Base-by-base conservation (phyloP, 495 filamentous ascomycete species). In the Podospora appendiculata region DNA sequence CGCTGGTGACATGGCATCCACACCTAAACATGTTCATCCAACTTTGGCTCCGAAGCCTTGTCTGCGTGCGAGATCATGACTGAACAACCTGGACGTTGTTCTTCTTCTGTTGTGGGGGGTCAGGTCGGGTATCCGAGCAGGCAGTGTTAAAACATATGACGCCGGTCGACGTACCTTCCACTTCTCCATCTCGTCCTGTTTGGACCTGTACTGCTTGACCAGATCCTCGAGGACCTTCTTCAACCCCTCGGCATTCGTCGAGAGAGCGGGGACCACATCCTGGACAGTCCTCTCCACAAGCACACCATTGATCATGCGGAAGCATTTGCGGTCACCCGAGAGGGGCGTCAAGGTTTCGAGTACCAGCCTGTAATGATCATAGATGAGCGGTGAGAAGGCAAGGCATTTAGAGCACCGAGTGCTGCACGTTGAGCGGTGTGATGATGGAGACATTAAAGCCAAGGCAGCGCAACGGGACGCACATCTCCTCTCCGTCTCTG, bases 11-110 rank as follows among this genome's bases (percentile, higher is more conserved):
- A 55, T 60, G 60, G 53, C 55, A 51, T 34, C 45, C 33, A 16
- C 32, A 25, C 25, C 25, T 5, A 5, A 25, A 25, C 25, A 25
- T 5, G 25, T 25, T 25, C 25, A 2, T 25, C 25, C 25, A 25
- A 25, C 25, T 2, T 2, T 25, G 25, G 25, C 25, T 25, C 5
- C 5, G 2, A 25, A 25, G 25, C 2, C 25, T 25, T 25, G 25
- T 25, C 25, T 25, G 25, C 25, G 25, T 25, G 25, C 25, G 25
- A 25, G 25, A 46, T 70, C 66, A 73, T 73, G 74, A 87, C 68
- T 93, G 88, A 49, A 98, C 91, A 54, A 98, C 89, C 69, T 96
- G 92, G 51, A 98, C 82, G 63, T 96, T 96, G 73, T 98, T 95
- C 84, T 96, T 96, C 68, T 96, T 96, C 93, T 97, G 65, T 62